Conservation (phyloP, 2,329 filamentous ascomycete species). For the Lasiodiplodia theobromae region DNA sequence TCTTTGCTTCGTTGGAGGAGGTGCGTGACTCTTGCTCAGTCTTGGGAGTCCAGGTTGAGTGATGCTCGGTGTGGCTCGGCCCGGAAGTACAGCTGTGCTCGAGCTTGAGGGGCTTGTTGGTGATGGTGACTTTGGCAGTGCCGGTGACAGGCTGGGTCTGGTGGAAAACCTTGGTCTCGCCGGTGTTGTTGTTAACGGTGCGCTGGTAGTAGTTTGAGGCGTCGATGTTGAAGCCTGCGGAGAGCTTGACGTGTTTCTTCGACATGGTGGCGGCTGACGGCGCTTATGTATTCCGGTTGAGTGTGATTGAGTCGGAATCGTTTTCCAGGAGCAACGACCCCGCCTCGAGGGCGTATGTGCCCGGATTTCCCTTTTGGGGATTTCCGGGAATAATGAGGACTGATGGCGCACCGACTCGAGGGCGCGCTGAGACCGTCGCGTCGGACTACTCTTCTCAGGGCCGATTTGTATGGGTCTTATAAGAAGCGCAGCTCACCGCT, state of each 20-base stretch:
- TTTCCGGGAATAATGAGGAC: slow-evolving; percentile 8
- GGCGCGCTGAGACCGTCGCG: slow-evolving; percentile 2
- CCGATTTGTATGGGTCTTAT: slow-evolving; percentile 1
- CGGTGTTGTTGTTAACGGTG: slow-evolving; percentile 31
- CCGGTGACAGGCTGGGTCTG: slow-evolving; percentile 43
- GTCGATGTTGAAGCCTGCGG: slow-evolving; percentile 28
- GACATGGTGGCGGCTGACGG: slow-evolving; percentile 26
- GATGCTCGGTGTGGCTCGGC: slow-evolving; percentile 28
- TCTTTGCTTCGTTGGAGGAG: slow-evolving; percentile 20
- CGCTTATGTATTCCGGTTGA: slow-evolving; percentile 29
- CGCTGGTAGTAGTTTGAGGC: slow-evolving; percentile 27
- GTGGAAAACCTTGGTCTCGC: slow-evolving; percentile 45
- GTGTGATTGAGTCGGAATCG: slow-evolving; percentile 18
- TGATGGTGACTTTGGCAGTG: slow-evolving; percentile 42
- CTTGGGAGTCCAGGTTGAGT: slow-evolving; percentile 27
- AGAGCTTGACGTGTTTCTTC: slow-evolving; percentile 30
- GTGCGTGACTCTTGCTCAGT: slow-evolving; percentile 25
- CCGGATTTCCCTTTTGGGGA: slow-evolving; percentile 27
- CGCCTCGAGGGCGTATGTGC: slow-evolving; percentile 20
- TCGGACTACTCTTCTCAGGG: slow-evolving; percentile 23
- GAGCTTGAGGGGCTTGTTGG: slow-evolving; percentile 47
- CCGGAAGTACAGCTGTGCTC: slow-evolving; percentile 28
- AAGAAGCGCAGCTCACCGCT: slow-evolving; percentile 4
- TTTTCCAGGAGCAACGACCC: slow-evolving; percentile 20
- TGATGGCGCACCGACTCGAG: slow-evolving; percentile 17